Evolutionary conservation across 2,329 filamentous ascomycete genomes (phyloP).

Genomic region (Microdochium bolleyi): DNA sequence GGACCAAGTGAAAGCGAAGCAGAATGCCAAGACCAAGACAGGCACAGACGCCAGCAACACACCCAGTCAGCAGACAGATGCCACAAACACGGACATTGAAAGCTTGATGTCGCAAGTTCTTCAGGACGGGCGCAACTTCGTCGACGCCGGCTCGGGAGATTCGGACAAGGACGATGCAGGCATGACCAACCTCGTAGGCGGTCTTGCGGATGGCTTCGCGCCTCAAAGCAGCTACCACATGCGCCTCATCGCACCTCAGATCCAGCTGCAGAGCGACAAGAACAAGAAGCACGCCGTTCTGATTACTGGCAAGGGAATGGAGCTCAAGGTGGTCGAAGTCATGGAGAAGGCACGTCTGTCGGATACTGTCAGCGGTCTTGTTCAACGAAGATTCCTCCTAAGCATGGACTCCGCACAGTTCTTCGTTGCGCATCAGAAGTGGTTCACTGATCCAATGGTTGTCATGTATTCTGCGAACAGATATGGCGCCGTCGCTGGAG

Average conservation of each 20-base stretch:
- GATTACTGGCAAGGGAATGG: slow-evolving; percentile 96
- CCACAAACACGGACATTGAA: slow-evolving; percentile 55
- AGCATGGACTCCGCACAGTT: slow-evolving; percentile 98
- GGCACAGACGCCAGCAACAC: slow-evolving; percentile 14
- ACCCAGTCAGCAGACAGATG: slow-evolving; percentile 24
- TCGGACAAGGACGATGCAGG: slow-evolving; percentile 26
- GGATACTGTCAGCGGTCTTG: slow-evolving; percentile 88
- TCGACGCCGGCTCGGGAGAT: slow-evolving; percentile 42
- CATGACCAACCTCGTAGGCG: slow-evolving; percentile 58
- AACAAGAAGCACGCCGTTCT: slow-evolving; percentile 94
- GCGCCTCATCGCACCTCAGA: slow-evolving; percentile 91
- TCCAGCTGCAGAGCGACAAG: slow-evolving; percentile 97
- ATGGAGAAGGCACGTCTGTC: slow-evolving; percentile 93
- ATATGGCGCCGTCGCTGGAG: slow-evolving; percentile 78
- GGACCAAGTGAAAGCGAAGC: slow-evolving; percentile 73
- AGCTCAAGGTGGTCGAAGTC: slow-evolving; percentile 93
- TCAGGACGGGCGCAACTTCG: slow-evolving; percentile 75
- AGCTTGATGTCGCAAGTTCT: slow-evolving; percentile 82
- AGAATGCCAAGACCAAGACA: slow-evolving; percentile 19
- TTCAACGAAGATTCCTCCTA: slow-evolving; percentile 87
- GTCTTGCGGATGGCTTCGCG: slow-evolving; percentile 81
- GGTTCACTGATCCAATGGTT: slow-evolving; percentile 73
- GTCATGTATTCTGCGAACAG: slow-evolving; percentile 92
- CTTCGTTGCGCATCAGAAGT: slow-evolving; percentile 92
- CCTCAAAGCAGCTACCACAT: slow-evolving; percentile 93